Conservation (phyloP, 202 grass and related monocot species). For the Thinopyrum obtusiflorum region DNA sequence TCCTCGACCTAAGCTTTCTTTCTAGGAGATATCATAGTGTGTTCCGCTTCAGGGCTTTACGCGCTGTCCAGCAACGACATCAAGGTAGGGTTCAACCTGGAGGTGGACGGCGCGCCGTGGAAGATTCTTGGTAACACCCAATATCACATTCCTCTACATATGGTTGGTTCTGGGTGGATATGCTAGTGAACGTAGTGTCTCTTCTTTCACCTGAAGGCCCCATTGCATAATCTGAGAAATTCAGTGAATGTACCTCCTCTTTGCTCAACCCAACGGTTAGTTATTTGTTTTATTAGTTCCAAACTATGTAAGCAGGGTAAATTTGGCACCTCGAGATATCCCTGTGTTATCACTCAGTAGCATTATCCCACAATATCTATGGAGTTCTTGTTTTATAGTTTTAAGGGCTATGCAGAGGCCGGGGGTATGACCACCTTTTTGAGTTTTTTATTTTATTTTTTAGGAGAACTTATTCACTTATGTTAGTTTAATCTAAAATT, state of each 20-base stretch:
- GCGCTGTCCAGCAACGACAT: conserved; percentile 95
- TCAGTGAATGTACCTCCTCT: neutral
- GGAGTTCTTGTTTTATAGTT: neutral
- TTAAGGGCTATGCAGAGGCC: too few species aligned
- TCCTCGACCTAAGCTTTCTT: neutral
- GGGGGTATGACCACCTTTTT: too few species aligned
- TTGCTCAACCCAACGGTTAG: neutral
- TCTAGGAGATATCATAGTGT: neutral
- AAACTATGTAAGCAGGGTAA: neutral
- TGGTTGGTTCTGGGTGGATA: neutral
- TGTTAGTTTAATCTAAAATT: too few species aligned
- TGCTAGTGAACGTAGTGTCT: too few species aligned
- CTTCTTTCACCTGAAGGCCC: neutral
- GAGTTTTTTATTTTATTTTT: too few species aligned
- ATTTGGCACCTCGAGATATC: neutral
- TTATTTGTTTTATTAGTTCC: neutral
- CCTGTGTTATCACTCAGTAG: too few species aligned
- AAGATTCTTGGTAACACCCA: conserved; percentile 60
- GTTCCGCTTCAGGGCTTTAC: conserved; percentile 54
- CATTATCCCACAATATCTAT: neutral
- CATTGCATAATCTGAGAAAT: neutral
- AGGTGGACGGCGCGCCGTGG: conserved; percentile 86
- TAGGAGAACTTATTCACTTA: too few species aligned
- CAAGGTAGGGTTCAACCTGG: conserved; percentile 76
- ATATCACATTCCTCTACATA: neutral